Conservation (phyloP, 176 grass and related monocot genomes). For the Hyparrhenia diplandra region DNA sequence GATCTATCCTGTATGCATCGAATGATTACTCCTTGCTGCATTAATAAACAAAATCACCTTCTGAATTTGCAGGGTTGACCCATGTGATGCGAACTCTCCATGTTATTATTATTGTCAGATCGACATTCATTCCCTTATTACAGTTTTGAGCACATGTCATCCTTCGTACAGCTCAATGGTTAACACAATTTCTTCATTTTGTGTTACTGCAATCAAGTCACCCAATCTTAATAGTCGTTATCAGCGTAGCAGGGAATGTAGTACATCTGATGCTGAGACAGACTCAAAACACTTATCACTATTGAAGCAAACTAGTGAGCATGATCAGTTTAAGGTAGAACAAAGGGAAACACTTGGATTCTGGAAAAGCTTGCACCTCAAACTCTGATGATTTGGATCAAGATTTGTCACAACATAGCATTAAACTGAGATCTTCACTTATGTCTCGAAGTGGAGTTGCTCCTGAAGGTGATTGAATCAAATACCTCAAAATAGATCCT, state of each 20-base stretch:
- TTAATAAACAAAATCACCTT: slow-evolving; percentile 26
- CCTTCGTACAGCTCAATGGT: slow-evolving; percentile 57
- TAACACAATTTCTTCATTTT: slow-evolving; percentile 53
- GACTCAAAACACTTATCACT: slow-evolving; percentile 12
- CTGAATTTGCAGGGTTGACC: slow-evolving; percentile 72
- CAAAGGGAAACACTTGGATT: slow-evolving; percentile 32
- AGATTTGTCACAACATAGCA: slow-evolving; percentile 25
- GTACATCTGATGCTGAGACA: slow-evolving; percentile 27
- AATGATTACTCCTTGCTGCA: slow-evolving; percentile 21
- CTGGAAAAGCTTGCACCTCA: slow-evolving; percentile 27
- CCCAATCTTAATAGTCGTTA: slow-evolving; percentile 24
- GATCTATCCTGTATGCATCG: slow-evolving; percentile 17
- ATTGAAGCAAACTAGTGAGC: slow-evolving; percentile 14
- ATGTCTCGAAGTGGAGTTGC: slow-evolving; percentile 17
- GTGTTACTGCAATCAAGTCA: slow-evolving; percentile 32
- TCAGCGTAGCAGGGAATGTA: slow-evolving; percentile 39
- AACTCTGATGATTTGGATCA: slow-evolving; percentile 23
- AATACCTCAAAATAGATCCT: not conserved
- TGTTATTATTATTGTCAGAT: slow-evolving; percentile 73
- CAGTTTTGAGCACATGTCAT: slow-evolving; percentile 53
- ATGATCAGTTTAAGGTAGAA: slow-evolving; percentile 4
- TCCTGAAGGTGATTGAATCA: slow-evolving; percentile 18
- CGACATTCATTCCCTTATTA: slow-evolving; percentile 61
- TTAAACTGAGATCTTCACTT: not conserved
- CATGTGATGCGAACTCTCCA: slow-evolving; percentile 44